Conservation (phyloP, 495 filamentous ascomycete species). For the Penicillium ochrochloron region DNA sequence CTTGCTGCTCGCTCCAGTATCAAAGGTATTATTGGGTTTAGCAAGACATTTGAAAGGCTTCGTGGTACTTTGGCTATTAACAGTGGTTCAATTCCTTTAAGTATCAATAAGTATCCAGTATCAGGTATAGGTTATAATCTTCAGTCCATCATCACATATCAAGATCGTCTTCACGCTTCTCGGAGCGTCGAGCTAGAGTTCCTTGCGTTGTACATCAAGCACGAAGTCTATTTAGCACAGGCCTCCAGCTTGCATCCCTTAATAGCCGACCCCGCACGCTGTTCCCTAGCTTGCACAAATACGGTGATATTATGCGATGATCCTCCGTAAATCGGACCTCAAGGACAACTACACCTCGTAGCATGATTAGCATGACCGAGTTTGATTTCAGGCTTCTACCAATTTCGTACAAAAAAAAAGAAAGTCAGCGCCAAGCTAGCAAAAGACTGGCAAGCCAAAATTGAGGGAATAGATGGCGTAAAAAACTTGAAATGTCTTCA, state of each 20-base stretch:
- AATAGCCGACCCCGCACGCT: neutral
- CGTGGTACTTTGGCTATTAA: too few relatives aligned
- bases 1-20: too few relatives aligned
- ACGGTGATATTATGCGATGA: neutral
- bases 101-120: too few relatives aligned
- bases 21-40: too few relatives aligned
- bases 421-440: too few relatives aligned
- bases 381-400: neutral
- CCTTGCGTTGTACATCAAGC: neutral
- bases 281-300: neutral
- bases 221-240: neutral
- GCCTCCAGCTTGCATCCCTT: neutral
- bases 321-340: constrained; percentile 1
- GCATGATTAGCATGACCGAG: neutral
- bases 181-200: neutral
- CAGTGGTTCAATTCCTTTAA: too few relatives aligned
- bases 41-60: too few relatives aligned
- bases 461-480: neutral
- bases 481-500: constrained; percentile 21
- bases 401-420: neutral
- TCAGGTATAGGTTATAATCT: neutral
- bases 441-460: neutral
- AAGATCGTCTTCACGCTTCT: neutral
- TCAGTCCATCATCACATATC: neutral
- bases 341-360: neutral